phyloP scores from a whole-genome alignment of 176 grass and related monocot species.

The Microstegium vimineum region DNA sequence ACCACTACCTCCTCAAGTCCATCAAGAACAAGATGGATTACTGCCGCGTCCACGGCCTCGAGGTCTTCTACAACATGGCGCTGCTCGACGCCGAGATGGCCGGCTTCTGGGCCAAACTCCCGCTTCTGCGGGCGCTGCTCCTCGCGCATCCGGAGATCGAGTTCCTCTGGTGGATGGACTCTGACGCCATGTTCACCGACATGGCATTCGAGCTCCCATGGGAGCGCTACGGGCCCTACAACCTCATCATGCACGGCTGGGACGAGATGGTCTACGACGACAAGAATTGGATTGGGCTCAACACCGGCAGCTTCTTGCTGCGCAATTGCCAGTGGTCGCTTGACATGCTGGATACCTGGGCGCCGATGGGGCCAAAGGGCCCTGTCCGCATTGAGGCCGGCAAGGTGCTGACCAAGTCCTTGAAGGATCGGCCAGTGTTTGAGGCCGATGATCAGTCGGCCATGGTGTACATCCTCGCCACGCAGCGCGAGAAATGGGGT shows the following conservation, averaged over 20 bases:
- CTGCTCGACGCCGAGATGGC: conserved; percentile 93
- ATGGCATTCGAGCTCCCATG: conserved; percentile 97
- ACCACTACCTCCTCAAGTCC: conserved; percentile 96
- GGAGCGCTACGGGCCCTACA: conserved; percentile 78
- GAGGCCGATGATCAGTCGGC: conserved; percentile 99
- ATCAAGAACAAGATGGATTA: conserved; percentile 99
- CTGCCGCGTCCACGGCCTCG: conserved; percentile 91
- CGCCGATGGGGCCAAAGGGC: conserved; percentile 98
- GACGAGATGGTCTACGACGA: conserved; percentile 98
- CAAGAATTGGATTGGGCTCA: conserved; percentile 98
- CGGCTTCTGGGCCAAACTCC: conserved; percentile 95
- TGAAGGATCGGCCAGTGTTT: conserved; percentile 97
- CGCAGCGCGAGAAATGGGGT: conserved; percentile 74
- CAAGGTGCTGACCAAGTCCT: conserved; percentile 67
- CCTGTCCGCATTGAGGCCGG: conserved; percentile 73
- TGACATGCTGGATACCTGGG: conserved; percentile 89
- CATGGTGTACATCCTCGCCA: conserved; percentile 95
- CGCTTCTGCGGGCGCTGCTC: conserved; percentile 82
- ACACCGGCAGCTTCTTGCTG: conserved; percentile 91
- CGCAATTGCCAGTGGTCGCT: conserved; percentile 99
- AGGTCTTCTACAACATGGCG: conserved; percentile 99
- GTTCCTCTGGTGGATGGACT: conserved; percentile 99
- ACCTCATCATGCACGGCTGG: conserved; percentile 90
- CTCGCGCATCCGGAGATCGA: conserved; percentile 86
- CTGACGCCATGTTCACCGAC: conserved; percentile 94